Evolutionary conservation across 2,329 filamentous ascomycete species (phyloP), one percentile per base, ranked within the genome.

Genomic region (Fusarium sp.): DNA sequence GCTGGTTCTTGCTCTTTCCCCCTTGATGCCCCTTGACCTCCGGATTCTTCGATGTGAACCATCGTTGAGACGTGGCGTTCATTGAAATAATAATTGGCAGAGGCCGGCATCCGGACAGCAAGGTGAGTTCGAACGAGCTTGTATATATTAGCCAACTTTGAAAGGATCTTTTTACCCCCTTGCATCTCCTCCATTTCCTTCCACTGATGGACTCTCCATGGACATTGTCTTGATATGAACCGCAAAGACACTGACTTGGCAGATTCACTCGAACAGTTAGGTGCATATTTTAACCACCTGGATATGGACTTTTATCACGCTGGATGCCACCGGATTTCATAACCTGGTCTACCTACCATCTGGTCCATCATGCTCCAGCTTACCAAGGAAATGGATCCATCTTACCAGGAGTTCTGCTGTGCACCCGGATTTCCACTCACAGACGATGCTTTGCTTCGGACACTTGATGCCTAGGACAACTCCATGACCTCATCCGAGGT

Each of bases 91-190:
- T 72, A 69, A 72, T 66, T 67, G 66, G 65, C 63, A 67, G 62
- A 64, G 66, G 74, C 73, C 71, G 70, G 72, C 70, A 72, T 78
- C 79, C 73, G 79, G 81, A 80, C 80, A 83, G 80, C 80, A 77
- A 80, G 80, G 80, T 82, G 76, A 82, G 80, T 78, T 66, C 69
- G 70, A 74, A 55, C 31, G 74, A 77, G 77, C 78, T 77, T 83
- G 80, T 82, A 82, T 79, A 81, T 82, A 80, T 76, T 75, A 74
- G 74, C 76, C 76, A 79, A 76, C 71, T 73, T 67, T 76, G 73
- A 77, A 78, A 72, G 72, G 70, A 70, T 68, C 61, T 66, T 63
- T 62, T 62, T 67, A 55, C 59, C 48, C 61, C 58, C 53, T 46
- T 42, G 43, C 33, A 35, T 35, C 17, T 37, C 49, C 38, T 46